Evolutionary conservation across 2,329 filamentous ascomycete species (phyloP).

Genomic region (Penicillium verrucosum): DNA sequence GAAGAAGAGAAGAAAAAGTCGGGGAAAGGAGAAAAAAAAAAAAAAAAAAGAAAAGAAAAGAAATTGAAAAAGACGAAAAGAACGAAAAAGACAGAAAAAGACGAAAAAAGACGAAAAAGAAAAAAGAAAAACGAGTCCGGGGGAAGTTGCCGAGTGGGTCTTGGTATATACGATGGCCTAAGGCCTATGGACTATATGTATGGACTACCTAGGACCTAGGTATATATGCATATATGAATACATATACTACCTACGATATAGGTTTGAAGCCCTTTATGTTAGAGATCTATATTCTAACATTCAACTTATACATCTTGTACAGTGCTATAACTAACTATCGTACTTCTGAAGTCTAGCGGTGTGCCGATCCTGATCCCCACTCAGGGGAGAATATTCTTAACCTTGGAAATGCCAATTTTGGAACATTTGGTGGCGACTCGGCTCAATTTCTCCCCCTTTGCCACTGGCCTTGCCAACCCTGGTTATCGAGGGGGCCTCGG

Average conservation of each 20-base stretch:
- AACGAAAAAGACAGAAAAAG: slow-evolving; percentile 3
- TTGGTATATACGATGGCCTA: neutral
- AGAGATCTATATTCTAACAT: neutral
- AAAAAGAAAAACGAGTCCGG: slow-evolving; percentile 16
- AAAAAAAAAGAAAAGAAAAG: slow-evolving; percentile 10
- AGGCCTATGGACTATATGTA: neutral
- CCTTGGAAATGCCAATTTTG: neutral
- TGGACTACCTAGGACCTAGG: neutral
- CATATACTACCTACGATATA: neutral
- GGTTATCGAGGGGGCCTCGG: neutral
- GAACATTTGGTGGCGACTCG: slow-evolving; percentile 8
- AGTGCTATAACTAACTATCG: neutral
- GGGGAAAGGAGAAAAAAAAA: slow-evolving; percentile 8
- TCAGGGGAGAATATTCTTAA: slow-evolving; percentile 14
- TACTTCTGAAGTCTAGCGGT: slow-evolving; percentile 5
- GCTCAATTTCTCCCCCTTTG: neutral
- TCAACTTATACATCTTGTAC: neutral
- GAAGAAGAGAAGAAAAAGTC: slow-evolving; percentile 2
- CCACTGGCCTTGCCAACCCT: neutral
- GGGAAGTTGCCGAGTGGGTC: slow-evolving; percentile 11
- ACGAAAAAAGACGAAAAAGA: neutral
- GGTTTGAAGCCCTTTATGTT: neutral
- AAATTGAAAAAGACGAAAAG: slow-evolving; percentile 4
- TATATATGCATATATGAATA: neutral
- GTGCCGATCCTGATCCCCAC: slow-evolving; percentile 13